phyloP scores from a whole-genome alignment of 768 basidiomycete species.

The Lactifluus pinguis region DNA sequence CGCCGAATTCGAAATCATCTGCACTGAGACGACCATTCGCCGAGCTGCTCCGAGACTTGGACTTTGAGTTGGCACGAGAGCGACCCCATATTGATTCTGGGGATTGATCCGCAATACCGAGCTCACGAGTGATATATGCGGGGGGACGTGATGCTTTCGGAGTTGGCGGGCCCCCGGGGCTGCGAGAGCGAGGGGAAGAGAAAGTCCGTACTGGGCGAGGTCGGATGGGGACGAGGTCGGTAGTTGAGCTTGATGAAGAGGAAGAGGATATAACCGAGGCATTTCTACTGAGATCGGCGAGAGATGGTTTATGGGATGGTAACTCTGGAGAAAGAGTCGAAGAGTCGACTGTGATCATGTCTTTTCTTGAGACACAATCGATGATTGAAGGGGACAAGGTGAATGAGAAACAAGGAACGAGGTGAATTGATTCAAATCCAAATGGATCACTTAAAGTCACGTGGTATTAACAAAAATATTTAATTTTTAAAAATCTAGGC shows the following conservation, averaged over 20 bases:
- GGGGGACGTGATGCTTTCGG: conserved; percentile 36
- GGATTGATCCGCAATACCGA: conserved; percentile 33
- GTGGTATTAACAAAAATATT: too few species aligned
- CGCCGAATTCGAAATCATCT: conserved; percentile 65
- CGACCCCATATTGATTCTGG: conserved; percentile 9
- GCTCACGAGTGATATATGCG: conserved; percentile 49
- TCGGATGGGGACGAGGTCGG: conserved; percentile 33
- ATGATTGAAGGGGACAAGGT: too few species aligned
- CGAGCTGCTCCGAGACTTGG: conserved; percentile 38
- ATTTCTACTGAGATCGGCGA: conserved; percentile 67
- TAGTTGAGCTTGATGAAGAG: conserved; percentile 35
- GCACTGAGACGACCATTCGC: conserved; percentile 37
- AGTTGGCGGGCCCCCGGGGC: conserved; percentile 37
- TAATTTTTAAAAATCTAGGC: too few species aligned
- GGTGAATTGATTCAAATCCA: too few species aligned
- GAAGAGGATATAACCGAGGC: conserved; percentile 67
- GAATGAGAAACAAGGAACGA: too few species aligned
- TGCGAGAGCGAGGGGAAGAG: conserved; percentile 53
- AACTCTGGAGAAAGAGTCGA: conserved; percentile 26
- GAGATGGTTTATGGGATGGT: conserved; percentile 26
- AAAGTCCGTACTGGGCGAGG: conserved; percentile 53
- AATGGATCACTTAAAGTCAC: too few species aligned
- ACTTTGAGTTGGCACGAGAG: conserved; percentile 28
- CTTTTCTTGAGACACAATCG: too few species aligned
- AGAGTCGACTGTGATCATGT: too few species aligned